phyloP scores from a whole-genome alignment of 2,329 filamentous ascomycete genomes.

The Calcarisporium arbuscula region DNA sequence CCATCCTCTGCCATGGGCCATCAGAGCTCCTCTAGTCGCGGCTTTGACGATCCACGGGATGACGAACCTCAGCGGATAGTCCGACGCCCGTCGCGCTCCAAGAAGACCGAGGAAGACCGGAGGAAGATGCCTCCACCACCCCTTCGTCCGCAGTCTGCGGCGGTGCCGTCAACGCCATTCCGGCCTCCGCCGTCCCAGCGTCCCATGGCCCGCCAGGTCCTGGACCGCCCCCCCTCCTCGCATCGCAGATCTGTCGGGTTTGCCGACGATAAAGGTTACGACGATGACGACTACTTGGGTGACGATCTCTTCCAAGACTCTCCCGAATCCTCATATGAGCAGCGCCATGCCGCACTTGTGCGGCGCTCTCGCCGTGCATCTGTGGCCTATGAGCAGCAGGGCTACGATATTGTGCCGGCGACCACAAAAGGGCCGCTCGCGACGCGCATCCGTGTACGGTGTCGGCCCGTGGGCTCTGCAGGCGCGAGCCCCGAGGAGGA shows the following conservation, averaged over 20 bases:
- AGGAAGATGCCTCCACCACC: slow-evolving; percentile 40
- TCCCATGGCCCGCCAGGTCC: slow-evolving; percentile 16
- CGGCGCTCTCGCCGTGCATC: slow-evolving; percentile 28
- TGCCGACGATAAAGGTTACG: slow-evolving; percentile 23
- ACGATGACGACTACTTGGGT: slow-evolving; percentile 31
- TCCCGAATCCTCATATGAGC: slow-evolving; percentile 26
- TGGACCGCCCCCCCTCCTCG: slow-evolving; percentile 23
- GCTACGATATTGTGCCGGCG: slow-evolving; percentile 34
- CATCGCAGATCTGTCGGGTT: slow-evolving; percentile 26
- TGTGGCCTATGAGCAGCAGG: slow-evolving; percentile 29
- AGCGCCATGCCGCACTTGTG: slow-evolving; percentile 22
- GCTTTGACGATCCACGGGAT: slow-evolving; percentile 1
- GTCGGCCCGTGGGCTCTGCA: slow-evolving; percentile 22
- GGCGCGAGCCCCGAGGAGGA: slow-evolving; percentile 29
- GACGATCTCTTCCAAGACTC: slow-evolving; percentile 35
- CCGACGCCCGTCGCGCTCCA: slow-evolving; percentile 37
- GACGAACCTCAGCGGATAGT: slow-evolving; percentile 18
- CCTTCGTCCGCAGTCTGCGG: slow-evolving; percentile 28
- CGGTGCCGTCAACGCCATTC: slow-evolving; percentile 19
- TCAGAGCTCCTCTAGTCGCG: slow-evolving; percentile 18
- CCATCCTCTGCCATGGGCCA: slow-evolving; percentile 36
- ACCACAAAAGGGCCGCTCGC: slow-evolving; percentile 23
- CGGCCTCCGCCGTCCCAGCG: slow-evolving; percentile 21
- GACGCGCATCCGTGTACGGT: too few relatives aligned
- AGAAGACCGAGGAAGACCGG: slow-evolving; percentile 38